Base-by-base conservation (phyloP, 495 filamentous ascomycete species). In the Schizothecium vesticola region DNA sequence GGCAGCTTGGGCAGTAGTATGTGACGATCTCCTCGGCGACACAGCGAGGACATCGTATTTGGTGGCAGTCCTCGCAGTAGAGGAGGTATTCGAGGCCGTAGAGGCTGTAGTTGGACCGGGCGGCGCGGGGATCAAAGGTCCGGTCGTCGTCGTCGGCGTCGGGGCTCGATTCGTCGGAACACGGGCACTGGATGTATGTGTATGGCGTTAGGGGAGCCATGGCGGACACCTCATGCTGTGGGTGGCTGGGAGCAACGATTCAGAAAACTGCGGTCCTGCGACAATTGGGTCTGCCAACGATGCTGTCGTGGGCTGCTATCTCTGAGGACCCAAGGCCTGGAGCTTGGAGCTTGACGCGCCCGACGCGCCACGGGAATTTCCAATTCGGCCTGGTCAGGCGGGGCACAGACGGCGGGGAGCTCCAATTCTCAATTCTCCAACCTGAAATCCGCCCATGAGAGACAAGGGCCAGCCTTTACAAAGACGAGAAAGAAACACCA, bases 11-110 rank as follows among this genome's bases (percentile, higher is more conserved):
- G 75, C 95, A 99, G 74, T 90, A 99, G 85, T 91, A 97, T 68
- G 90, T 92, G 61, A 96, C 88, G 56, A 97, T 91, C 79, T 99
- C 95, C 74, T 99, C 95, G 24, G 89, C 83, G 22, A 93, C 92
- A 75, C 95, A 99, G 76, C 93, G 85, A 8, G 93, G 92, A 74
- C 95, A 99, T 70, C 94, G 90, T 65, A 99, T 94, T 79, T 96
- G 89, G 70, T 95, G 92, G 76, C 95, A 99, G 76, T 97, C 96
- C 74, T 96, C 93, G 80, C 95, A 99, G 79, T 93, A 98, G 12
- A 97, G 84, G 9, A 99, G 87, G 73, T 95, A 91, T 73, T 98
- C 93, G n/a, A 97, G 86, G 0, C 94, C 93, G 77, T 93, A 97
- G 36, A 99, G 83, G 56, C 91, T 91, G 81, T 91, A 97, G 75